Base-by-base conservation (phyloP, 2,329 filamentous ascomycete genomes). In the Fusarium clavum region DNA sequence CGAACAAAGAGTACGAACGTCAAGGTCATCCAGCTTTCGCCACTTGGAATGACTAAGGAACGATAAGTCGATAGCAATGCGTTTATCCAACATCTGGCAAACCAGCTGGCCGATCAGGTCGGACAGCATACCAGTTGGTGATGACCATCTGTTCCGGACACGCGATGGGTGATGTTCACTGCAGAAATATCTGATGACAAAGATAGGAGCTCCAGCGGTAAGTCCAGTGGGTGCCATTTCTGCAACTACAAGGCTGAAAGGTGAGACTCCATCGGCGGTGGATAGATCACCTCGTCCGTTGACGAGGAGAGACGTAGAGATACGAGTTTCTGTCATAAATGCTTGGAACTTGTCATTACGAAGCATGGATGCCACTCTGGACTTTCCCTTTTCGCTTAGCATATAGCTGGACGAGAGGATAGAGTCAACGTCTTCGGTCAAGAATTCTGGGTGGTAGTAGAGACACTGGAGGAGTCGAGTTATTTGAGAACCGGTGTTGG, bases 141-240 rank as follows among this genome's bases (percentile, higher is more conserved):
- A 38, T 38, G 34, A 11, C 34, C 16, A 38, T 4, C 18, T 9
- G 18, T 38, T 38, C 3, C 16, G 18, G 9, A 4, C 16, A 7
- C 18, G 34, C 9, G 12, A 0, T 30, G 2, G 1, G 0, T 30
- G 12, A 7, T n/a, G 34, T n/a, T 38, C 10, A 3, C 34, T n/a
- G 34, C 34, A 38, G 18, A 38, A 38, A 0, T n/a, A 38, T 3
- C n/a, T 38, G 34, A 38, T 6, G 18, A 38, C 9, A n/a, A 38
- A 38, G 5, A 11, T n/a, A 6, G 34, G 16, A n/a, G n/a, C n/a
- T n/a, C n/a, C n/a, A n/a, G n/a, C n/a, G n/a, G n/a, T n/a, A n/a
- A n/a, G n/a, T n/a, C n/a, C n/a, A n/a, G n/a, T n/a, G n/a, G n/a
- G n/a, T 11, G 34, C 16, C 16, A 38, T 38, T 0, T 38, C 34